Conservation (phyloP, 257 asterid genomes). For the Cruciata laevipes region DNA sequence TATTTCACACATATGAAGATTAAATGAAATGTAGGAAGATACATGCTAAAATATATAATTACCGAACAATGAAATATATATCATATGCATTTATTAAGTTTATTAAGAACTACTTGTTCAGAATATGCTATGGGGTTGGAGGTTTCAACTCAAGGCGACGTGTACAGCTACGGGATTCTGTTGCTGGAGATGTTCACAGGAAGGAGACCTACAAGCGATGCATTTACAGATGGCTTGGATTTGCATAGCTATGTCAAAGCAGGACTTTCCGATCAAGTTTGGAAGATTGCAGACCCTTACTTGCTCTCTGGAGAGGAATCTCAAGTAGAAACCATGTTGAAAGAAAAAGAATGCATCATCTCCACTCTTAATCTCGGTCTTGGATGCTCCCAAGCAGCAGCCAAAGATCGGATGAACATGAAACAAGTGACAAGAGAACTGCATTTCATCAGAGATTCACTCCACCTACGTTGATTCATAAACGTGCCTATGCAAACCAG, state of each 20-base stretch:
- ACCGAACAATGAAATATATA: too few species aligned
- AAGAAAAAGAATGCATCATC: not conserved
- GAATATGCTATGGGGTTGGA: constrained; percentile 85
- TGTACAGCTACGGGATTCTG: constrained; percentile 63
- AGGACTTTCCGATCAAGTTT: not conserved
- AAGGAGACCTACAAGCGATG: constrained; percentile 59
- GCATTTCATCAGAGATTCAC: not conserved
- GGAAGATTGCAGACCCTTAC: not conserved
- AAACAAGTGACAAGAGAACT: not conserved
- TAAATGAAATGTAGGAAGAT: too few species aligned
- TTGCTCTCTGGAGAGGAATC: not conserved
- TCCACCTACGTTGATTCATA: too few species aligned
- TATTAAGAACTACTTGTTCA: constrained; percentile 12
- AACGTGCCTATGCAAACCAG: too few species aligned
- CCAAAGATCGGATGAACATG: not conserved
- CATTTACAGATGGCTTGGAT: constrained; percentile 56
- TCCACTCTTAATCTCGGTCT: not conserved
- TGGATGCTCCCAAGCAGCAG: not conserved
- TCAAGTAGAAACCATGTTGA: too few species aligned
- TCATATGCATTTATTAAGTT: not conserved
- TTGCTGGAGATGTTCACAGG: constrained; percentile 60
- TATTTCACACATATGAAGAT: not conserved
- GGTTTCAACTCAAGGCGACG: constrained; percentile 83
- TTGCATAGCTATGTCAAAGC: constrained; percentile 67
- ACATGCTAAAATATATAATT: too few species aligned